A percentile compares a stretch with the other conserved stretches of the same genome.
phyloP scores from a whole-genome alignment of 129 eudicot species.

The Lonicera japonica region DNA sequence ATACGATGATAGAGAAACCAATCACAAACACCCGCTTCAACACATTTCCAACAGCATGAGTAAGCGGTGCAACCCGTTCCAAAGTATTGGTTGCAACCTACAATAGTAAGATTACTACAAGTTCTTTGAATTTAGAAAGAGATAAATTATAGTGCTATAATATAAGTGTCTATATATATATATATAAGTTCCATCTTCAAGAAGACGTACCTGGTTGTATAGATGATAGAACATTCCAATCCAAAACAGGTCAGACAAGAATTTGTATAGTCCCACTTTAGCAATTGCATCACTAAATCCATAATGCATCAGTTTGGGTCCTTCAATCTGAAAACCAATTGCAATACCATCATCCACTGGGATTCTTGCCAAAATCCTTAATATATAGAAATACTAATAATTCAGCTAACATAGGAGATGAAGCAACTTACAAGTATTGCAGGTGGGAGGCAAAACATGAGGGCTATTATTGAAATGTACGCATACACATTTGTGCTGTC shows the following conservation, averaged over 20 bases:
- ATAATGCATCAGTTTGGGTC: constrained; percentile 48
- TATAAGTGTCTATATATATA: neutral
- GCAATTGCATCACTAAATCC: constrained; percentile 57
- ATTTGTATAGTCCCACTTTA: constrained; percentile 45
- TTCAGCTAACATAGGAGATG: neutral
- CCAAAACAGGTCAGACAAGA: constrained; percentile 52
- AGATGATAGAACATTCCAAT: constrained; percentile 63
- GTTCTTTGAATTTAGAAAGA: neutral
- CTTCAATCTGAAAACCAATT: constrained; percentile 41
- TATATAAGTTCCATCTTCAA: neutral
- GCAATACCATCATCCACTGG: neutral
- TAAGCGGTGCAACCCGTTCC: constrained; percentile 60
- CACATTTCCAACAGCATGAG: constrained; percentile 63
- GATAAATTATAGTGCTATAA: neutral
- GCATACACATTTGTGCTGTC: constrained; percentile 61
- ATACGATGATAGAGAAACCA: constrained; percentile 58
- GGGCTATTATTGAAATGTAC: constrained; percentile 56
- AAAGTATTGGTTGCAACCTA: constrained; percentile 57
- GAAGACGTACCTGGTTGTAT: constrained; percentile 40
- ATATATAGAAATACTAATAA: neutral
- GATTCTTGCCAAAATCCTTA: neutral
- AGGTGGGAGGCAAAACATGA: constrained; percentile 53
- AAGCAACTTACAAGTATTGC: constrained; percentile 46
- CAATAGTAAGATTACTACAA: neutral
- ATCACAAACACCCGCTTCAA: constrained; percentile 59